These are phyloP conservation scores for Typha latifolia DNA, from an alignment of 176 grass and related monocot species.

Conservation along the genomic window DNA sequence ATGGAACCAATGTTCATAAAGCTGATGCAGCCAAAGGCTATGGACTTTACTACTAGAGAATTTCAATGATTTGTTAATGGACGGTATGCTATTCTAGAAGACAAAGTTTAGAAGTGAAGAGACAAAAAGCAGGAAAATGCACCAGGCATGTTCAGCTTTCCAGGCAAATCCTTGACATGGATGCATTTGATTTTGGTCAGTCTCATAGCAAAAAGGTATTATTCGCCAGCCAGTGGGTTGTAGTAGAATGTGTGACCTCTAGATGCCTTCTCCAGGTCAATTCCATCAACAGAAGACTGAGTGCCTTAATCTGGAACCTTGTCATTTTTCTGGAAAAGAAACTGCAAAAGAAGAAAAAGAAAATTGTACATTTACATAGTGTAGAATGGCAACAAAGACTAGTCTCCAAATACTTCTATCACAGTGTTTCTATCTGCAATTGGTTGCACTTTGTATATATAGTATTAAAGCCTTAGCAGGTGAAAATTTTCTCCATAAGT, in stretches of 20 bases:
- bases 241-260: no score
- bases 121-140: neutral
- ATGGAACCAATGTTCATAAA: neutral
- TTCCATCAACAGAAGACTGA: no score
- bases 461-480: neutral
- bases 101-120: conserved; percentile 23
- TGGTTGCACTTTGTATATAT: conserved; percentile 5
- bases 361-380: no score
- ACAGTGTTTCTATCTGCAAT: neutral
- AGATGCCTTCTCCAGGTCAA: no score
- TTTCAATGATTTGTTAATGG: conserved; percentile 19
- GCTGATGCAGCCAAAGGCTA: conserved; percentile 11
- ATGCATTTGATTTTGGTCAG: neutral
- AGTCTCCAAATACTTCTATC: neutral
- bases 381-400: no score
- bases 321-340: no score
- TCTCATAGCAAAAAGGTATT: neutral
- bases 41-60: conserved; percentile 25
- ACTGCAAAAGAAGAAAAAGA: no score
- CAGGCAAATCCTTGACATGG: neutral
- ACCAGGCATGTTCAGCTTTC: neutral
- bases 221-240: neutral
- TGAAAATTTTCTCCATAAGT: conserved; percentile 1
- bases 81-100: conserved; percentile 34
- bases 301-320: no score